Conservation (phyloP, 1,284 basidiomycete genomes). For the Cutaneotrichosporon cutaneum region DNA sequence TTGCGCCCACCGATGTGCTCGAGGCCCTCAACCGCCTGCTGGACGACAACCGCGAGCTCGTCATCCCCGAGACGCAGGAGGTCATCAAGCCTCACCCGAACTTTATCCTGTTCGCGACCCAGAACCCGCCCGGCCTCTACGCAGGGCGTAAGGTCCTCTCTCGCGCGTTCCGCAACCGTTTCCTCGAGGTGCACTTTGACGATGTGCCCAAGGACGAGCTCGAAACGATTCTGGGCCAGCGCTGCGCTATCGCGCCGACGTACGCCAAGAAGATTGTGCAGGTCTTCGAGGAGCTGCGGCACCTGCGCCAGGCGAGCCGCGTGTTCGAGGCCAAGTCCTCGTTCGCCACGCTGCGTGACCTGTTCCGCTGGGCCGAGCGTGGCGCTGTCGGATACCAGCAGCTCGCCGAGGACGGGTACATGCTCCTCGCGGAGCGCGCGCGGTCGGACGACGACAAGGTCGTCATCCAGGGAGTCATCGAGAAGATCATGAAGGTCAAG, state of each 20-base stretch:
- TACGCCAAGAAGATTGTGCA: slow-evolving; percentile 87
- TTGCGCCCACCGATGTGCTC: slow-evolving; percentile 96
- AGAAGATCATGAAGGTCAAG: slow-evolving; percentile 82
- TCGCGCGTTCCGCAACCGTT: slow-evolving; percentile 96
- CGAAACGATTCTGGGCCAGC: slow-evolving; percentile 85
- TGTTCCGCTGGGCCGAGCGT: slow-evolving; percentile 95
- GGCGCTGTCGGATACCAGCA: slow-evolving; percentile 87
- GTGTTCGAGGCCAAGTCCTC: slow-evolving; percentile 98
- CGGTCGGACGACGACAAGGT: slow-evolving; percentile 79
- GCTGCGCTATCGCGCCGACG: slow-evolving; percentile 86
- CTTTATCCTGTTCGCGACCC: slow-evolving; percentile 98
- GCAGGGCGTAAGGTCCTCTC: slow-evolving; percentile 94
- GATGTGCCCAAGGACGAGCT: slow-evolving; percentile 94
- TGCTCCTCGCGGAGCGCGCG: slow-evolving; percentile 92
- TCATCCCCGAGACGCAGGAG: slow-evolving; percentile 96
- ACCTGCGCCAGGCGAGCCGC: slow-evolving; percentile 80
- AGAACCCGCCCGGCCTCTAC: slow-evolving; percentile 97
- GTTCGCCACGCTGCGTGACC: slow-evolving; percentile 92
- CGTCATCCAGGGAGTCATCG: slow-evolving; percentile 89
- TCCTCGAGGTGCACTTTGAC: slow-evolving; percentile 96
- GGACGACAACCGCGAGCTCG: slow-evolving; percentile 95
- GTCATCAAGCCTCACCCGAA: slow-evolving; percentile 89
- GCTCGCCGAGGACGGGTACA: slow-evolving; percentile 94
- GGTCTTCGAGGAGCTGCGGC: slow-evolving; percentile 92
- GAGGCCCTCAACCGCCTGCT: slow-evolving; percentile 95